Percentiles rank a stretch among this genome's conserved stretches.
Conservation (phyloP, 495 filamentous ascomycete species). For the Cladorrhinum samala region DNA sequence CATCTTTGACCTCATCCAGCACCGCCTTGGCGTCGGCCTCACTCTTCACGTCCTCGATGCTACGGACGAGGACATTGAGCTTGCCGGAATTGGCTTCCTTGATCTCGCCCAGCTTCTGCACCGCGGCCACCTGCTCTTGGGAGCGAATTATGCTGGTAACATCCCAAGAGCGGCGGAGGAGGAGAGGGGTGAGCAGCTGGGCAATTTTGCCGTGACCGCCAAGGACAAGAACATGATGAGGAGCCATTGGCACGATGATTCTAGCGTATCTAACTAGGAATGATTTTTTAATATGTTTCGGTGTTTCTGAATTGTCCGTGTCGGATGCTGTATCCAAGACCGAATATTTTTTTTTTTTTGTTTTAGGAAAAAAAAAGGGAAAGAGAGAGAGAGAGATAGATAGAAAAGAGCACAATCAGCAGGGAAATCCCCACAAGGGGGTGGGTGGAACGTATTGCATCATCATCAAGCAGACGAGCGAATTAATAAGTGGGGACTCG, state of each 20-base stretch:
- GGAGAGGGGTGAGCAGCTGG: conserved; percentile 67
- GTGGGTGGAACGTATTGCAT: too few relatives aligned
- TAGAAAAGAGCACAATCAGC: too few relatives aligned
- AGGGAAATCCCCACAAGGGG: too few relatives aligned
- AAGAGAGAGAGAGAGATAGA: too few relatives aligned
- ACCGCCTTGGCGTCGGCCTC: conserved; percentile 55
- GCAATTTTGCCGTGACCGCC: conserved; percentile 79
- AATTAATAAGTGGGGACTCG: too few relatives aligned
- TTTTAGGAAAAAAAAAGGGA: neutral
- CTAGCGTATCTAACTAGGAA: neutral
- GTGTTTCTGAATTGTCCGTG: too few relatives aligned
- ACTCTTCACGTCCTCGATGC: conserved; percentile 62
- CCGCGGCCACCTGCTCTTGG: conserved; percentile 55
- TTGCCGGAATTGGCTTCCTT: conserved; percentile 36
- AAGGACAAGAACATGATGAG: conserved; percentile 59
- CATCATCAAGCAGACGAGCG: too few relatives aligned
- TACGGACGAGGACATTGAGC: conserved; percentile 55
- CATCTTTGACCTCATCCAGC: conserved; percentile 48
- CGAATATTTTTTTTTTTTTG: too few relatives aligned
- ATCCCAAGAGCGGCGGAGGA: conserved; percentile 64
- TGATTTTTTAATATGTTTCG: neutral
- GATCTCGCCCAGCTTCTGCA: conserved; percentile 43
- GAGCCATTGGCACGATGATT: conserved; percentile 1
- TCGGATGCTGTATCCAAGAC: too few relatives aligned
- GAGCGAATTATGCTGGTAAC: conserved; percentile 74